A percentile compares a stretch with the other conserved stretches of the same genome.
Evolutionary conservation across 2,329 filamentous ascomycete species (phyloP).

Genomic region (Aspergillus ochraceoroseus): DNA sequence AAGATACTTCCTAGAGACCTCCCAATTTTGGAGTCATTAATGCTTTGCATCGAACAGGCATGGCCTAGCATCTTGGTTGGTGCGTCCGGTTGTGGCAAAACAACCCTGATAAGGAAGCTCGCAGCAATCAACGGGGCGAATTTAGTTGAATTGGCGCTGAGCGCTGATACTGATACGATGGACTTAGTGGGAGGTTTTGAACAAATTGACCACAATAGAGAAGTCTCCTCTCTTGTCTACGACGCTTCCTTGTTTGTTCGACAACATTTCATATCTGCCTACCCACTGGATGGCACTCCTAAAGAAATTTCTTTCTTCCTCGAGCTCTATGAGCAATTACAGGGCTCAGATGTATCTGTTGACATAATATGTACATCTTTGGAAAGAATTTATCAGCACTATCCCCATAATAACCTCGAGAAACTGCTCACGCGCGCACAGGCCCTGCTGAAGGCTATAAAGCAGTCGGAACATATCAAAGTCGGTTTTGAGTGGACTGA

Average conservation of each 20-base stretch:
- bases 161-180: slow-evolving; percentile 93
- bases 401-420: slow-evolving; percentile 47
- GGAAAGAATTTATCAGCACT: slow-evolving; percentile 38
- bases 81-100: slow-evolving; percentile 80
- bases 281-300: slow-evolving; percentile 23
- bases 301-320: slow-evolving; percentile 26
- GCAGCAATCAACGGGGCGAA: slow-evolving; percentile 72
- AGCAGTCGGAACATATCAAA: slow-evolving; percentile 55
- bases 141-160: slow-evolving; percentile 79
- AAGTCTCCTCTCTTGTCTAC: slow-evolving; percentile 58
- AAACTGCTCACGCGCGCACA: slow-evolving; percentile 48
- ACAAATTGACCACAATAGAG: slow-evolving; percentile 76
- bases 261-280: slow-evolving; percentile 30
- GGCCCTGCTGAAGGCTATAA: slow-evolving; percentile 50
- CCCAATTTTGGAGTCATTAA: slow-evolving; percentile 73
- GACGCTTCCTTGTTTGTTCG: slow-evolving; percentile 53
- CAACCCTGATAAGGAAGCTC: slow-evolving; percentile 69
- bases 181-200: slow-evolving; percentile 96
- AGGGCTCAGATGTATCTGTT: slow-evolving; percentile 27
- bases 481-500: slow-evolving; percentile 95
- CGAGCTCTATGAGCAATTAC: slow-evolving; percentile 32
- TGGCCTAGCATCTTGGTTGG: slow-evolving; percentile 89
- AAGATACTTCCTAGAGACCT: slow-evolving; percentile 47
- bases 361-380: slow-evolving; percentile 33
- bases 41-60: slow-evolving; percentile 78